Conservation (phyloP, 2,329 filamentous ascomycete genomes). For the Trichoderma breve region DNA sequence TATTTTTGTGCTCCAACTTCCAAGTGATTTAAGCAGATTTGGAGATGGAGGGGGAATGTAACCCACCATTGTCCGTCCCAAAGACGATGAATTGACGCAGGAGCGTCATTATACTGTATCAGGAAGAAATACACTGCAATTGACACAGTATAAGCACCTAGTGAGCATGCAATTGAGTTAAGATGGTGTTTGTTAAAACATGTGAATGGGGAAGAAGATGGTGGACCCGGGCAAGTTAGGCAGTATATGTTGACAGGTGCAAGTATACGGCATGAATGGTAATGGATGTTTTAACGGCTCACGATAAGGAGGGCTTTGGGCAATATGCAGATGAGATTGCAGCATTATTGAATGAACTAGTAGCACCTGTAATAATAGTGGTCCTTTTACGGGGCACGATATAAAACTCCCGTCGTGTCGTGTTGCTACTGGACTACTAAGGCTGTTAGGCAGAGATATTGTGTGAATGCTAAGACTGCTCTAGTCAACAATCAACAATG, state of each 20-base stretch:
- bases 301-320: not conserved
- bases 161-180: not conserved
- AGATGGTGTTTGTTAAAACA: not conserved
- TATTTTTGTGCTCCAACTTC: not conserved
- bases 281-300: not conserved
- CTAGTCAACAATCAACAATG: no score
- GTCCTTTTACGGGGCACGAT: not conserved
- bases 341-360: not conserved
- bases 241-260: not conserved
- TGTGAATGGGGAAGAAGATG: not conserved
- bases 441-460: not conserved
- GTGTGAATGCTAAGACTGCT: not conserved
- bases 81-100: slow-evolving; percentile 16
- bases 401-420: not conserved
- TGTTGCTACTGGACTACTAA: not conserved
- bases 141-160: not conserved
- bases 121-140: not conserved
- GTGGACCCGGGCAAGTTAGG: no score
- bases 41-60: not conserved
- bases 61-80: slow-evolving; percentile 16
- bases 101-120: not conserved
- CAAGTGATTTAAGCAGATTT: not conserved
- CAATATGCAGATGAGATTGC: not conserved
- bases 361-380: not conserved
- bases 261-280: no score